Evolutionary conservation across 371 early-diverging fungal species (phyloP).

Genomic region (Mortierella sp.): DNA sequence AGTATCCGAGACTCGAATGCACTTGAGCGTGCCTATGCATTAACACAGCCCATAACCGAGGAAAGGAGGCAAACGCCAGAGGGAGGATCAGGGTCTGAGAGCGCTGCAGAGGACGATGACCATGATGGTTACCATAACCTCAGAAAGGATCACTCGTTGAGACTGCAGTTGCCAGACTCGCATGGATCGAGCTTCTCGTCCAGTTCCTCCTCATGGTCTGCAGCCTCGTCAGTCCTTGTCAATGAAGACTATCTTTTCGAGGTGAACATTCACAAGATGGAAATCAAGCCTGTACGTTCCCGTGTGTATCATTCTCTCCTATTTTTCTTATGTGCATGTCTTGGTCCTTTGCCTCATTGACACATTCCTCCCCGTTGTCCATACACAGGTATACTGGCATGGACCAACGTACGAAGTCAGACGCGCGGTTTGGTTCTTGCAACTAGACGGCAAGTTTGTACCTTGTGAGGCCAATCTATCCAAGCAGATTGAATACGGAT

Average conservation of each 20-base stretch:
- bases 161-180: conserved; percentile 18
- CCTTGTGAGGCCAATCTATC: conserved; percentile 86
- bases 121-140: neutral
- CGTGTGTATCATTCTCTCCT: neutral
- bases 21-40: conserved; percentile 64
- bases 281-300: conserved; percentile 69
- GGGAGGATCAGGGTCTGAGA: neutral
- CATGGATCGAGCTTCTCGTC: neutral
- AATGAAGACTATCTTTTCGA: conserved; percentile 85
- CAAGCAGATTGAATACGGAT: conserved; percentile 85
- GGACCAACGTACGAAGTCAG: conserved; percentile 85
- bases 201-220: neutral
- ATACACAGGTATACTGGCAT: conserved; percentile 79
- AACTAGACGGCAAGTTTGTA: conserved; percentile 71
- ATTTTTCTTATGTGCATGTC: neutral
- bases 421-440: conserved; percentile 86
- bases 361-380: too few species aligned
- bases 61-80: conserved; percentile 7
- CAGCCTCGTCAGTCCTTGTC: conserved; percentile 56
- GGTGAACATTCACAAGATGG: conserved; percentile 77
- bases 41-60: conserved; percentile 23
- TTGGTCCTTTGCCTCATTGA: neutral
- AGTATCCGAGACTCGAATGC: conserved; percentile 68
- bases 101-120: neutral
- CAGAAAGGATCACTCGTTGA: conserved; percentile 3